Conservation (phyloP, 2,329 filamentous ascomycete genomes). For the Talaromyces sp. region DNA sequence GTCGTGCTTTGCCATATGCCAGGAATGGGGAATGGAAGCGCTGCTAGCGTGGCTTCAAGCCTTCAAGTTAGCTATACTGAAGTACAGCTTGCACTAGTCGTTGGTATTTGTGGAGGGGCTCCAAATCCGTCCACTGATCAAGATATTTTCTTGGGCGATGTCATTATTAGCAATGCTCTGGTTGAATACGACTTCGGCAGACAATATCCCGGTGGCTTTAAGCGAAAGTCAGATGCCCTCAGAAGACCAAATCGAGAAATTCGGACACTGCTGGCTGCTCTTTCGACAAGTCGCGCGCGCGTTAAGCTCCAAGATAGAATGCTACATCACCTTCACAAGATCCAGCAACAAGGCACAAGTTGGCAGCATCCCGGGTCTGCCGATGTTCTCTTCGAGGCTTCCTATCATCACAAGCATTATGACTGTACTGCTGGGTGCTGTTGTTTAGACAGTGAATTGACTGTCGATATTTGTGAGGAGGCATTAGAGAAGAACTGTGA, state of each 20-base stretch:
- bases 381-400: neutral
- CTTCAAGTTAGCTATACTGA: neutral
- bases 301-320: neutral
- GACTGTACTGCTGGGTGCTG: neutral
- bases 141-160: conserved; percentile 7
- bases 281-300: neutral
- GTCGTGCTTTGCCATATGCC: neutral
- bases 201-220: neutral
- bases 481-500: neutral
- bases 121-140: neutral
- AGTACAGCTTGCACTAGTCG: neutral
- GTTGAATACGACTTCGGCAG: conserved; percentile 10
- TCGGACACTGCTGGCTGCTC: neutral
- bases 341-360: neutral
- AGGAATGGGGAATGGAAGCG: conserved; percentile 1
- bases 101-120: conserved; percentile 8
- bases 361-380: neutral
- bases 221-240: neutral
- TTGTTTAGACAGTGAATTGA: neutral
- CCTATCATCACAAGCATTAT: conserved; percentile 4
- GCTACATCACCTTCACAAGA: neutral
- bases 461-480: neutral
- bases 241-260: neutral
- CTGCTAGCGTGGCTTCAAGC: neutral
- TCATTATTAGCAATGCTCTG: neutral